Evolutionary conservation across 1,284 basidiomycete species (phyloP), one percentile per base, ranked within the genome.

Genomic region (Singerocomus rubriflavus): DNA sequence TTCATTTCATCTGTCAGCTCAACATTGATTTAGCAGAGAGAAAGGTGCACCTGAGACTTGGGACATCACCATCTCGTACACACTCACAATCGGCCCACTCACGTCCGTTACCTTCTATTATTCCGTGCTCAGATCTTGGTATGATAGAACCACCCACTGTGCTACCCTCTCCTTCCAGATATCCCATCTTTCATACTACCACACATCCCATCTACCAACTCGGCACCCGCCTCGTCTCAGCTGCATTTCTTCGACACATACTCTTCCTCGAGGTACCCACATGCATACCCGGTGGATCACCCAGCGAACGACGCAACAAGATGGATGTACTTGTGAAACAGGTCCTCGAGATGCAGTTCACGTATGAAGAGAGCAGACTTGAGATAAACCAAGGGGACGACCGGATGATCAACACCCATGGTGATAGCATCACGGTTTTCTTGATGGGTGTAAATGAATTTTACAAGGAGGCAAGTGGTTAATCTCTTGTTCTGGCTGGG

Each of bases 401-500:
- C 21, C 21, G 21, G 21, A 4, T 21, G 21, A 21, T 27, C 47
- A 30, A 14, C 30, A 31, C 5, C 5, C 7, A 10, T 26, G 56
- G 10, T 9, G 2, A 57, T 1, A 80, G 83, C 0, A 36, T 87
- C 34, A 92, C 88, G 0, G 70, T 93, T 35, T 77, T 93, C 53
- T 70, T 88, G 38, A 78, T 80, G 8, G 91, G 93, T 61, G 90
- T 88, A 1, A 93, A 88, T 65, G 91, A 91, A 8, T 84, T 93
- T 58, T 81, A 82, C 55, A 93, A 93, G 68, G 88, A 92, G 80
- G 89, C 83, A 50, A 54, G 78, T 51, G n/a, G 6, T 60, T 10
- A 11, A 9, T 25, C n/a, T 29, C 38, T 36, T 36, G 3, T 10
- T 21, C 7, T 17, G 0, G 21, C 30, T 29, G 30, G n/a, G 6